Evolutionary conservation across 1,284 basidiomycete species (phyloP).

Genomic region (Fistulinella cinereoalba): DNA sequence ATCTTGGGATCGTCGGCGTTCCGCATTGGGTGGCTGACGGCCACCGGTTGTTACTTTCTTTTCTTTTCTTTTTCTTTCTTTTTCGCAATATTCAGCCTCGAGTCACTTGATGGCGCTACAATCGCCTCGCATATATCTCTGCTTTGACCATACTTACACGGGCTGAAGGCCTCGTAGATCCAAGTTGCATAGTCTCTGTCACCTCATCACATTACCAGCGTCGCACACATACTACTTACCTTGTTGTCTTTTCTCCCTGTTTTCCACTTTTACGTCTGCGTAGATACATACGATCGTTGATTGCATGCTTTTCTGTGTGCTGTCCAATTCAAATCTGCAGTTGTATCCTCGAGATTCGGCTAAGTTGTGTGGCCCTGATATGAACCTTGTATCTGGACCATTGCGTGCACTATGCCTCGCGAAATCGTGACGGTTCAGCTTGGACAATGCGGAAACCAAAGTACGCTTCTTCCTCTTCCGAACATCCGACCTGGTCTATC

Average conservation of each 20-base stretch:
- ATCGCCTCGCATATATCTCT: constrained; percentile 13
- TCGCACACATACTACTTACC: constrained; percentile 22
- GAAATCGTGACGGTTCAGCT: constrained; percentile 87
- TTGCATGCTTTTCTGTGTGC: constrained; percentile 16
- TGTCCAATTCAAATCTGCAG: too few relatives aligned
- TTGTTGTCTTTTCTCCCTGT: constrained; percentile 23
- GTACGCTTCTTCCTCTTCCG: constrained; percentile 46
- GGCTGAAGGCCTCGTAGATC: constrained; percentile 34
- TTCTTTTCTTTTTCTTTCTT: constrained; percentile 3
- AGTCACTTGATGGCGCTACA: constrained; percentile 13
- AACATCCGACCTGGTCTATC: constrained; percentile 1
- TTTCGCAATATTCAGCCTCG: constrained; percentile 3
- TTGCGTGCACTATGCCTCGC: constrained; percentile 61
- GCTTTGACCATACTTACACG: constrained; percentile 26
- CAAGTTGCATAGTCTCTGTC: constrained; percentile 20
- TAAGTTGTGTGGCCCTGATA: constrained; percentile 2
- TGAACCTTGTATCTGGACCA: constrained; percentile 2
- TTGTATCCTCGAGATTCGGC: neutral
- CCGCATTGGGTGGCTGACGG: constrained; percentile 32
- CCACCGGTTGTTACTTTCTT: constrained; percentile 20
- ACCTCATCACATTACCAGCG: constrained; percentile 15
- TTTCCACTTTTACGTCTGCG: constrained; percentile 8
- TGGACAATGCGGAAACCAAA: constrained; percentile 96
- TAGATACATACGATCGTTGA: constrained; percentile 18
- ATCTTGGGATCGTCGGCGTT: constrained; percentile 14